Base-by-base conservation (phyloP, 805 yeast genomes). In the Suhomyces canberraensis region DNA sequence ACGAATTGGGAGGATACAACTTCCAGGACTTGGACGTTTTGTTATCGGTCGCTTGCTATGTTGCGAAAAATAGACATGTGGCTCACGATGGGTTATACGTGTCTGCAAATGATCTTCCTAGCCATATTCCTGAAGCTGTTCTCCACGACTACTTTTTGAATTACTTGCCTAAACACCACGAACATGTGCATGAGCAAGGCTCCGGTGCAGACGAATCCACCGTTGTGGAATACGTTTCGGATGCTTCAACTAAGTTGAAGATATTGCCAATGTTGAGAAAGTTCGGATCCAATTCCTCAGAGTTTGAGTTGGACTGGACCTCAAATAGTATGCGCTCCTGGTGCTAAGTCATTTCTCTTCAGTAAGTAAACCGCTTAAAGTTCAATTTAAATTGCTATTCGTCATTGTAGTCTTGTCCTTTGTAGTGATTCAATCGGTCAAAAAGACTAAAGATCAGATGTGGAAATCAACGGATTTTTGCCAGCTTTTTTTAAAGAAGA, bases 21-120 rank as follows among this genome's bases (percentile, higher is more conserved):
- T 66, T 66, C 51, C 69, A 64, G 37, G 72, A 66, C 42, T 52
- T 63, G 39, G 67, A 60, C 41, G 42, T 65, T 9, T 51, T 66
- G 37, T 43, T 66, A 29, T 44, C 48, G 7, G 39, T 54, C 2
- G 70, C 70, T 4, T 45, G 54, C 25, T 41, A 50, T 31, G 56
- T 61, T 16, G 61, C 61, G 5, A 47, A 43, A 25, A 45, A 54
- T 15, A 43, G 56, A 26, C 34, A 45, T 8, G 17, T 42, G 5
- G 14, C 29, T 7, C 36, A 39, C 17, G 35, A 44, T 11, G 31
- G 30, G 4, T 41, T 61, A 15, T 54, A 41, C 35, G 59, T 61
- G 11, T 42, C 65, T 2, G 44, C 44, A 4, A 59, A 57, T 44
- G 71, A 66, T 35, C 48, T 63, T 30, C 71, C 71, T 4, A 39